Base-by-base conservation (phyloP, 1,139 yeast genomes). In the Sugiyamaella castrensis region DNA sequence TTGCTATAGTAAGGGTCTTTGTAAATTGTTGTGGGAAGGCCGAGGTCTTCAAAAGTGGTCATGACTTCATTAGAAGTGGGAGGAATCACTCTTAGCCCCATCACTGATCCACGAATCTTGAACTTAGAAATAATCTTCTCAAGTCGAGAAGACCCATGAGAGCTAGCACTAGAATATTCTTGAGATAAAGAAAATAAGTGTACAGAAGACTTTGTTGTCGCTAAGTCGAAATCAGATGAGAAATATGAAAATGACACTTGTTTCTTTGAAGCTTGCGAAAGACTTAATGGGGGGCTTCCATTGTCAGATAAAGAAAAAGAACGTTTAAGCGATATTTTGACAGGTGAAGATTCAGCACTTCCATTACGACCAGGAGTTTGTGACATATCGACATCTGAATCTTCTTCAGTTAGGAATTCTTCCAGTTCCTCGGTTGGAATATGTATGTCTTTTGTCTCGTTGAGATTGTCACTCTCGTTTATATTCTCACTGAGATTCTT, bases 1-100 rank as follows among this genome's bases (percentile, higher is more conserved):
- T 74, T 70, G 24, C 82, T 76, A 58, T 79, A 89, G 56, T 69
- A 80, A 0, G 96, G 96, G 52, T 79, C 85, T 1, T 59, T 53
- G 60, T 84, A 84, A 16, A 80, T 74, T 9, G 79, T 68, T 53
- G 76, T 72, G 1, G 84, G 74, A 5, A 76, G 57, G 0, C 82
- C 82, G 31, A 64, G 58, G 0, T 65, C 59, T 28, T 75, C 77
- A 36, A 84, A 69, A 1, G 71, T 64, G 12, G 69, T 62, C 12
- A 66, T 46, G 1, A 77, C 66, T 8, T 58, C 60, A 9, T 43
- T 35, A 12, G 64, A 58, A 1, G 64, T 57, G 1, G 63, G 63
- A 0, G 62, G 60, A 6, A 43, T 40, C 2, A 38, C 31, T n/a
- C 43, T 34, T 2, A 52, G 37, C 11, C 52, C 54, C 10, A 43